Percentiles rank a stretch among this genome's conserved stretches.
phyloP scores from a whole-genome alignment of 2,329 filamentous ascomycete species.

The Colletotrichum cuscutae region DNA sequence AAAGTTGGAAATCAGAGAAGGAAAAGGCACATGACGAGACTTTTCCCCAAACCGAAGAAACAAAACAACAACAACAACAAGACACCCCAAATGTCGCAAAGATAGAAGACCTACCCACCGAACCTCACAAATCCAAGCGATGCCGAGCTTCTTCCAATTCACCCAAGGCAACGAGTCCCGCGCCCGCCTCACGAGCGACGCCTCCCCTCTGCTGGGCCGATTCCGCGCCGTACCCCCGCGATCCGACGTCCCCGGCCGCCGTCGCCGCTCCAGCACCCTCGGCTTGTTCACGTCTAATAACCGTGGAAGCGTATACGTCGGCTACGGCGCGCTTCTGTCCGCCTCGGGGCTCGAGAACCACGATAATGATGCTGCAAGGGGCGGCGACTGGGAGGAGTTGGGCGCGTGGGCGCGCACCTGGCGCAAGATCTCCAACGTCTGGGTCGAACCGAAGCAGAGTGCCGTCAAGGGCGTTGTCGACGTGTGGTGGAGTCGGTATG shows the following conservation, averaged over 20 bases:
- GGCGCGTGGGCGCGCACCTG: conserved; percentile 48
- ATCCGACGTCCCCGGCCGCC: conserved; percentile 40
- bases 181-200: conserved; percentile 60
- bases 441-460: conserved; percentile 68
- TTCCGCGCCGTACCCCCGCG: conserved; percentile 70
- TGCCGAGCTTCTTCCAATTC: conserved; percentile 76
- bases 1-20: not conserved
- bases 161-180: conserved; percentile 72
- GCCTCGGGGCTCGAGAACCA: conserved; percentile 51
- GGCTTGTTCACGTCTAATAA: conserved; percentile 41
- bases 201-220: conserved; percentile 71
- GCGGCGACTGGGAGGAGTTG: conserved; percentile 44
- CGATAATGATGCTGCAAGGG: conserved; percentile 43
- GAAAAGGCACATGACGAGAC: not conserved
- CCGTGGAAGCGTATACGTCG: conserved; percentile 65
- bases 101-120: conserved; percentile 5
- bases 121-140: conserved; percentile 42
- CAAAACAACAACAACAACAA: conserved; percentile 15
- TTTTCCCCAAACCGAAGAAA: not conserved
- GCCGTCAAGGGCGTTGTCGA: conserved; percentile 69
- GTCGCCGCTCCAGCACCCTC: conserved; percentile 45
- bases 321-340: conserved; percentile 62
- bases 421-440: conserved; percentile 60
- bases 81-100: conserved; percentile 20
- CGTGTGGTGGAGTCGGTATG: conserved; percentile 73